Conservation (phyloP, 192 early-diverging fungal genomes). For the Entomortierella parvispora region DNA sequence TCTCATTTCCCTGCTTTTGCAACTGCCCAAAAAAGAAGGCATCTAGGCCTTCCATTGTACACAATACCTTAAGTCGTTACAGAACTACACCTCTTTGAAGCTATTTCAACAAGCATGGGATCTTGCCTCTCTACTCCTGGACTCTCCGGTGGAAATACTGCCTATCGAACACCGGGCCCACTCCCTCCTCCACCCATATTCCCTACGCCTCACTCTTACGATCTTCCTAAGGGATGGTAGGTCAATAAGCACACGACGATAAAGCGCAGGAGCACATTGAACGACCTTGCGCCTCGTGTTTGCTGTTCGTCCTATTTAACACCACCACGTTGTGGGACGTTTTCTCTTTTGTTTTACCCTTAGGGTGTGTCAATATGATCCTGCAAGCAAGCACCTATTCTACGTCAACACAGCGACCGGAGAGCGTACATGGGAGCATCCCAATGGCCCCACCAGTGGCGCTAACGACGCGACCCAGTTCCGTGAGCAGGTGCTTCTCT, state of each 20-base stretch:
- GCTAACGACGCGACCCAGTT: constrained; percentile 21
- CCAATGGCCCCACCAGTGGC: background rate
- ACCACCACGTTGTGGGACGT: too few relatives aligned
- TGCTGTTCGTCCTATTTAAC: background rate
- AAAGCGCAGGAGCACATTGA: too few relatives aligned
- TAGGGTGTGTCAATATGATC: constrained; percentile 40
- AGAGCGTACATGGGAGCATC: constrained; percentile 32
- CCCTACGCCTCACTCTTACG: constrained; percentile 24
- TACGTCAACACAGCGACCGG: constrained; percentile 28
- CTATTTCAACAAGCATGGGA: background rate
- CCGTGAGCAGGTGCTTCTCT: constrained; percentile 17
- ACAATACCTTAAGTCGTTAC: too few relatives aligned
- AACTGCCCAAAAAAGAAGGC: too few relatives aligned
- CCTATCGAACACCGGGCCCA: background rate
- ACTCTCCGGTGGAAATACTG: background rate
- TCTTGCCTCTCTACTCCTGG: constrained; percentile 1
- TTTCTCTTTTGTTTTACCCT: background rate
- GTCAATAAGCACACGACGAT: too few relatives aligned
- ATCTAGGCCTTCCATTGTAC: too few relatives aligned
- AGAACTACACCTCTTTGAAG: background rate
- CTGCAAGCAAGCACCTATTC: constrained; percentile 16
- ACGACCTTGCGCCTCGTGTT: too few relatives aligned
- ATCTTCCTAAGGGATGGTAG: constrained; percentile 40
- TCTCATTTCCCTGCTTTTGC: too few relatives aligned
- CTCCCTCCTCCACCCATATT: constrained; percentile 2